These are phyloP conservation scores for Quercus engelmannii DNA, from an alignment of 306 rosid genomes.

Conservation along the genomic window DNA sequence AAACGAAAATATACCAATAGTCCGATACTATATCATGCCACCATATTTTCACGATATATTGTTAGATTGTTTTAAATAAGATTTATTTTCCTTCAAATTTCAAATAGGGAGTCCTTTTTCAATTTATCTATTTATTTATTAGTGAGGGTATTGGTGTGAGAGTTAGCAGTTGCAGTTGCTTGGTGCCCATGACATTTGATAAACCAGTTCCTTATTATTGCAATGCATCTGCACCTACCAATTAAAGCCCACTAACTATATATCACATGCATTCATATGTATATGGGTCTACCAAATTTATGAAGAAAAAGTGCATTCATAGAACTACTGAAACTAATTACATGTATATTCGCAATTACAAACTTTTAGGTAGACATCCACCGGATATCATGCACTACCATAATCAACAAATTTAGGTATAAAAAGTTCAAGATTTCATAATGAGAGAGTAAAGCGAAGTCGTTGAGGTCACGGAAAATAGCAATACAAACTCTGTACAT, in stretches of 20 bases:
- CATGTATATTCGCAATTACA: background rate
- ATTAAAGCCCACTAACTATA: background rate
- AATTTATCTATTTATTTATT: background rate
- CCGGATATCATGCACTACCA: background rate
- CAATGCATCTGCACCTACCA: background rate
- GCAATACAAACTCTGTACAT: background rate
- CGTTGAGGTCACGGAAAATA: background rate
- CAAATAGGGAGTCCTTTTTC: too few species aligned
- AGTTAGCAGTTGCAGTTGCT: background rate
- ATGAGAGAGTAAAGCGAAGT: background rate
- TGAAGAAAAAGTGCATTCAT: background rate
- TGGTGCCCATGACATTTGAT: background rate
- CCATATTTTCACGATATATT: too few species aligned
- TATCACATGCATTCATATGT: background rate
- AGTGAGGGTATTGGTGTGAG: background rate
- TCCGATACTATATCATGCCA: too few species aligned
- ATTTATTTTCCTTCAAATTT: too few species aligned
- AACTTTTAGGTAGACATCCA: background rate
- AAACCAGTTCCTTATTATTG: background rate
- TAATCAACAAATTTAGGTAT: background rate
- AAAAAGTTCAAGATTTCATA: background rate
- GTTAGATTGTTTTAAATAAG: too few species aligned
- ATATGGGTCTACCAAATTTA: background rate
- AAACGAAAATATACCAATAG: too few species aligned
- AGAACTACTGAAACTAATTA: background rate